Base-by-base conservation (phyloP, 2,329 filamentous ascomycete genomes). In the Ophiostoma sp. region DNA sequence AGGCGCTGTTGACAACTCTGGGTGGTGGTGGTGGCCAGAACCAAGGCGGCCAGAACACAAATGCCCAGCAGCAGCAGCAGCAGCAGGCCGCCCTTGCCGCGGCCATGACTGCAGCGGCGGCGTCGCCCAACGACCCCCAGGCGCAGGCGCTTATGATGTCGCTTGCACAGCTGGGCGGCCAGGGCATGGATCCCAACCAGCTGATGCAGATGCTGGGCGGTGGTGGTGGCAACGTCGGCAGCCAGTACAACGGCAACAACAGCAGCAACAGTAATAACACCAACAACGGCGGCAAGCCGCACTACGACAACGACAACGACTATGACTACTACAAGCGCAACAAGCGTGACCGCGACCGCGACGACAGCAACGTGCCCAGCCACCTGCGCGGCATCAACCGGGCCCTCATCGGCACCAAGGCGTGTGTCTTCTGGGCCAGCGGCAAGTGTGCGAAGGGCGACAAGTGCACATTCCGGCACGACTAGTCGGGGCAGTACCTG, bases 401-500 rank as follows among this genome's bases (percentile, higher is more conserved):
- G 71, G 83, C 84, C 17, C 80, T 88, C 17, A 87, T 88, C 67
- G 87, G 88, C 70, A 90, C 89, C 62, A 88, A 90, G 76, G 84
- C 89, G 5, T 92, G 90, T 77, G 85, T 84, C 27, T 93, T 91
- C 77, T 92, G 83, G 82, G 83, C 86, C 71, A 86, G 90, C 76
- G 90, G 90, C 17, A 89, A 88, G 76, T 92, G 90, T 79, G 87
- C 86, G 7, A 89, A 91, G 76, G 90, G 90, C 31, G 88, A 90
- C 48, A 87, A 88, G 75, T 92, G 90, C 80, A 92, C 90, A 1
- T 93, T 90, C 78, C 84, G 89, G 70, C 90, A 93, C 76, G 88
- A 91, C 60, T 79, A 68, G 69, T 41, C 17, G 15, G 15, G 39
- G 39, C 15, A 2, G 10, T 4, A 41, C 39, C 4, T 67, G 36